Base-by-base conservation (phyloP, 768 basidiomycete species). In the Epithele typhae region DNA sequence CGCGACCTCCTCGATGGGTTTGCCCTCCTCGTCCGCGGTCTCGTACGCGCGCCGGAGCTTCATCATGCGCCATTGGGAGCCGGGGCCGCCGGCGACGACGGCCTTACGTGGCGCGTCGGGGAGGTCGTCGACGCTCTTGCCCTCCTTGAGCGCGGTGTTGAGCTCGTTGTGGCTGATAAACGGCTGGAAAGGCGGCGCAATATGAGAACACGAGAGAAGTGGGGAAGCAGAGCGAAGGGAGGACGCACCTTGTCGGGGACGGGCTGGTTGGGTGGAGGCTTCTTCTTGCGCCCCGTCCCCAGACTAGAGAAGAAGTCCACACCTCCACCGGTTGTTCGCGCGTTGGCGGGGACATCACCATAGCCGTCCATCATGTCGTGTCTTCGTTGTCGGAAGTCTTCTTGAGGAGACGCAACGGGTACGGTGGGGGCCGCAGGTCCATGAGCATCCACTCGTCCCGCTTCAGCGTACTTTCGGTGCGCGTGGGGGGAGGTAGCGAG, bases 1-100 rank as follows among this genome's bases (percentile, higher is more conserved):
- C 0, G 87, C 95, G 24, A 98, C 78, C 48, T 92, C 78, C 54
- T 90, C 84, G 10, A 91, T 62, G 0, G 81, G 60, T 4, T 73
- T 67, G 5, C 79, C 77, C 64, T 94, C 92, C 59, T 97, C 94
- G 48, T 91, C 83, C 0, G 88, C 92, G 3, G 87, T 78, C 62
- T 98, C 95, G 60, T 91, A 94, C 1, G 92, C 85, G 14, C 89
- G 77, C 33, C 84, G 80, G 0, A 99, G 78, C 57, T 93, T 92
- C 84, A 90, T 92, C 96, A 98, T 98, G 14, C 96, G 83, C 95
- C 96, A 99, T 60, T 82, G 83, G 2, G 91, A 92, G 10, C 95
- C 95, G 4, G 93, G 87, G 2, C 92, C 92, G 2, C 95, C 95
- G 0, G 92, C 91, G 0, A 77, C 79, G 45, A 70, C 63, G 18